Evolutionary conservation across 2,329 filamentous ascomycete species (phyloP), one percentile per base, ranked within the genome.

Genomic region (Paecilomyces dactylethromorphus): DNA sequence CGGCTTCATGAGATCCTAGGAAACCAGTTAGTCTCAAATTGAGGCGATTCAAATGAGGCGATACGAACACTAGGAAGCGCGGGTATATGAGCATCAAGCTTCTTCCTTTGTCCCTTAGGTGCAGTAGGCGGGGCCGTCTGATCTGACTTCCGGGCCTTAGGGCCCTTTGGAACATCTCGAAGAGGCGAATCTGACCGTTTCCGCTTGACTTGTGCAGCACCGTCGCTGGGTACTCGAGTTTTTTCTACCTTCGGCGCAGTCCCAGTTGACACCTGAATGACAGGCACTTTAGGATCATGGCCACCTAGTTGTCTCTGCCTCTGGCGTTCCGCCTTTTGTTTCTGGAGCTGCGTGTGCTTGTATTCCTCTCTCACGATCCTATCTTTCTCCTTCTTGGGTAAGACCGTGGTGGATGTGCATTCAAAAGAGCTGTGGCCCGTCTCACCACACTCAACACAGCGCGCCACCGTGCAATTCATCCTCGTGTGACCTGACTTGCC

Each of bases 211-310:
- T 59, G 32, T 10, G 59, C 62, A 21, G 62, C 54, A 59, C 52
- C 61, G 21, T 63, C 58, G 13, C 26, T 29, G 3, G 39, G 6
- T 18, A n/a, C 1, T 21, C 39, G n/a, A 45, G 58, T n/a, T 32
- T 61, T 59, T 26, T 60, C 62, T 22, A 24, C 50, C 3, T 63
- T 53, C 11, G 59, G 12, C n/a, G 67, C 56, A 2, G 61, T 57
- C 35, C 62, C 65, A 18, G 60, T 65, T 5, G 71, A 65, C 5
- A 71, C 67, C 54, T 73, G 70, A 55, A 77, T 68, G 15, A 66
- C 58, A 4, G 79, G 79, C 13, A 81, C 73, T 56, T 75, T 75
- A 5, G 73, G 76, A 61, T 77, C 74, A 64, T 80, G 78, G 6
- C 72, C 74, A 35, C 75, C 76, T 51, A 78, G 68, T 55, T 80